phyloP scores from a whole-genome alignment of 1,139 yeast genomes.

The Yamadazyma aaseri region DNA sequence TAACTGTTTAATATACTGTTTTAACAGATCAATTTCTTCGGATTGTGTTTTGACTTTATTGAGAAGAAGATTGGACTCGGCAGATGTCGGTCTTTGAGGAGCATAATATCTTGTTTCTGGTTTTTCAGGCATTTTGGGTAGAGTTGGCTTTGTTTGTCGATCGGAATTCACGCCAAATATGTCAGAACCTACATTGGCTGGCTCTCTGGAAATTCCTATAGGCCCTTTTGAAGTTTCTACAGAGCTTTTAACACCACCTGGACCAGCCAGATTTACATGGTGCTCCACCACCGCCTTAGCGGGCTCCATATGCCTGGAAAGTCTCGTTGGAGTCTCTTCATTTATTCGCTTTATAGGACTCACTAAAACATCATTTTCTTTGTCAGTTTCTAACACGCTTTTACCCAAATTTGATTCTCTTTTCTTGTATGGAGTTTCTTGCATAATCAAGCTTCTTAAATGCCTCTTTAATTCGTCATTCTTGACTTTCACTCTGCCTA shows the following conservation, averaged over 20 bases:
- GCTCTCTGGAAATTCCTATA: no score
- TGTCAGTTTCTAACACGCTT: not conserved
- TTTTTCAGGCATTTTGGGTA: no score
- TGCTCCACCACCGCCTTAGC: not conserved
- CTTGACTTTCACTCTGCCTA: conserved; percentile 9
- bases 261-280: not conserved
- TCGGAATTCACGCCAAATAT: no score
- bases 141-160: no score
- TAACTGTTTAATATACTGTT: conserved; percentile 8
- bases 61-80: conserved; percentile 8
- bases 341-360: no score
- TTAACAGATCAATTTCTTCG: conserved; percentile 8
- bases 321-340: no score
- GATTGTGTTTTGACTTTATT: conserved; percentile 8
- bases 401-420: no score
- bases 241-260: no score
- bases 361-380: not conserved
- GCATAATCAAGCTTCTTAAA: conserved; percentile 8
- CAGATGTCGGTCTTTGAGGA: conserved; percentile 1
- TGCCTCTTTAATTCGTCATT: conserved; percentile 11
- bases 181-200: no score
- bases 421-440: conserved; percentile 9
- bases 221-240: no score
- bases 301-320: no score
- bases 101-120: no score